These are phyloP conservation scores for Aspergillus sp. DNA, from an alignment of 2,329 filamentous ascomycete genomes.

Conservation along the genomic window DNA sequence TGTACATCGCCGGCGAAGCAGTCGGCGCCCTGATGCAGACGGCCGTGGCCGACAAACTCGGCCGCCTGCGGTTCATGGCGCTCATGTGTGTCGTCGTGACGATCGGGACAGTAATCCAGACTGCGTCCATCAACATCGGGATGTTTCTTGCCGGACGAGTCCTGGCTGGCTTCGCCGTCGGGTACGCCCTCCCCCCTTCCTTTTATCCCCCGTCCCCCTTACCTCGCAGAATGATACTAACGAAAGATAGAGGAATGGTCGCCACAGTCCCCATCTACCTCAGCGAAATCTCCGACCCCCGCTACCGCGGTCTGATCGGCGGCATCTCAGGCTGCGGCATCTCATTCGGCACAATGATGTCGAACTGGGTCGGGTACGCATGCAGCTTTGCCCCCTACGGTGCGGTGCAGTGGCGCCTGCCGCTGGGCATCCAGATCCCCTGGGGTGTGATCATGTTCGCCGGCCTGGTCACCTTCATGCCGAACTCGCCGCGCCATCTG, in stretches of 20 bases:
- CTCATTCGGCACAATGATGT: slow-evolving; percentile 55
- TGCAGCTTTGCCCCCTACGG: slow-evolving; percentile 55
- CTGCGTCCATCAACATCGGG: slow-evolving; percentile 53
- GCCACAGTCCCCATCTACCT: slow-evolving; percentile 56
- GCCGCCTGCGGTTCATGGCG: slow-evolving; percentile 55
- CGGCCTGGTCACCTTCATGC: slow-evolving; percentile 57
- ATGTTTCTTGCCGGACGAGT: slow-evolving; percentile 53
- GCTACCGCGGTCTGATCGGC: slow-evolving; percentile 52
- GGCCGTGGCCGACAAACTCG: slow-evolving; percentile 52
- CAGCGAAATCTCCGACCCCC: slow-evolving; percentile 51
- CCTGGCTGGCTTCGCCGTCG: slow-evolving; percentile 48
- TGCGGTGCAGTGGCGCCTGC: slow-evolving; percentile 53
- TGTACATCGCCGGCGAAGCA: slow-evolving; percentile 61
- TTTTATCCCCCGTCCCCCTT: neutral
- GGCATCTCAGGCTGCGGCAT: slow-evolving; percentile 55
- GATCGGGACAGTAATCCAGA: slow-evolving; percentile 54
- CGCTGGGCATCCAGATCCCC: slow-evolving; percentile 54
- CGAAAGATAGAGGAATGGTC: slow-evolving; percentile 41
- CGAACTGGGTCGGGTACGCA: slow-evolving; percentile 58
- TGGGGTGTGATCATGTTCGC: slow-evolving; percentile 55
- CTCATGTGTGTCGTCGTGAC: slow-evolving; percentile 55
- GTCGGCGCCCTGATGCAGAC: slow-evolving; percentile 55
- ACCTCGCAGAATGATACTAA: neutral
- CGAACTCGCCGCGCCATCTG: slow-evolving; percentile 54
- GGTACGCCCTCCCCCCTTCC: slow-evolving; percentile 28